Evolutionary conservation across 2,329 filamentous ascomycete genomes (phyloP).

Genomic region (Aspergillus awamori): DNA sequence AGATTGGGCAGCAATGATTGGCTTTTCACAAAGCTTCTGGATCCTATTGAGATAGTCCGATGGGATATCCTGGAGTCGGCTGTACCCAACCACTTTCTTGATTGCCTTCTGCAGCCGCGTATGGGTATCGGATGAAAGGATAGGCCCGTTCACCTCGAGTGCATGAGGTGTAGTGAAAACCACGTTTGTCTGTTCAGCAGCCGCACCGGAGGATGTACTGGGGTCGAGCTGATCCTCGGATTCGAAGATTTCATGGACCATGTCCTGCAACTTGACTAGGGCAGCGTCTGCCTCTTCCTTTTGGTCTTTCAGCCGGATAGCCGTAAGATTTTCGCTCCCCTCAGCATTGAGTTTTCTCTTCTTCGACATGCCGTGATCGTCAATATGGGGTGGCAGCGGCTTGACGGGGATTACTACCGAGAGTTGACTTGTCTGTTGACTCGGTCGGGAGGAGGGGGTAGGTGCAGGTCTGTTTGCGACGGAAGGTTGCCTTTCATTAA

Average conservation of each 20-base stretch:
- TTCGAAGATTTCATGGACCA: constrained; percentile 73
- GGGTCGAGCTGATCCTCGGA: constrained; percentile 71
- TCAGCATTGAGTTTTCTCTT: constrained; percentile 58
- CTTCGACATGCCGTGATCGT: constrained; percentile 37
- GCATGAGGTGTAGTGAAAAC: constrained; percentile 52
- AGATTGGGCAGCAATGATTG: constrained; percentile 68
- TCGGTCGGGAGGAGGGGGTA: constrained; percentile 32
- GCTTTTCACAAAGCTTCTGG: constrained; percentile 77
- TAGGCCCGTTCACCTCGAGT: constrained; percentile 41
- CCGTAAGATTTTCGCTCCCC: constrained; percentile 60
- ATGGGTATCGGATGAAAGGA: constrained; percentile 69
- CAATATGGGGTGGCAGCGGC: constrained; percentile 42
- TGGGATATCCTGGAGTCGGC: constrained; percentile 70
- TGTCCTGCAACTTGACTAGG: constrained; percentile 68
- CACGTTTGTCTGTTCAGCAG: constrained; percentile 51
- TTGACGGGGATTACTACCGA: constrained; percentile 54
- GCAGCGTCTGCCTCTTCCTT: constrained; percentile 78
- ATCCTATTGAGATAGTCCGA: constrained; percentile 74
- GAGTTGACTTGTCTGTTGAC: constrained; percentile 37
- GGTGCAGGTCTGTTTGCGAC: constrained; percentile 49
- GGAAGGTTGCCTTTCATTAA: constrained; percentile 28
- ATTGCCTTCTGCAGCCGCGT: constrained; percentile 73
- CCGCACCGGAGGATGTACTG: constrained; percentile 50
- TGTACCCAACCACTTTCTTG: constrained; percentile 69
- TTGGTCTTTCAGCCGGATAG: constrained; percentile 70